Conservation (phyloP, 805 yeast species). For the Yarrowia alimentaria region DNA sequence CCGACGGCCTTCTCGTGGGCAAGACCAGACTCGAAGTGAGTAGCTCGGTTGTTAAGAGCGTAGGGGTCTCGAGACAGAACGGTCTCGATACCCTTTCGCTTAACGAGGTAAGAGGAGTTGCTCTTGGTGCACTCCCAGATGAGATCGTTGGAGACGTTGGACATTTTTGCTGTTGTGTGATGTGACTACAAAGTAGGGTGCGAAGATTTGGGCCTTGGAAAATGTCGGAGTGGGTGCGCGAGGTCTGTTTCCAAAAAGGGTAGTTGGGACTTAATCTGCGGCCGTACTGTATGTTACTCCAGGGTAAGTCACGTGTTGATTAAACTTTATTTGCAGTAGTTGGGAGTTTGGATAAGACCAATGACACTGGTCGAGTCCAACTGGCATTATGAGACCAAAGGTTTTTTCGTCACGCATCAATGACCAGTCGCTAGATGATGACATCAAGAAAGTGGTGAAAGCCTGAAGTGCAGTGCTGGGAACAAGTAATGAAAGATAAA, state of each 20-base stretch:
- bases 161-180: conserved; percentile 28
- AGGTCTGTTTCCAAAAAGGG: conserved; percentile 6
- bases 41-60: conserved; percentile 49
- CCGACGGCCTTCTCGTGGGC: conserved; percentile 52
- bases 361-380: no score
- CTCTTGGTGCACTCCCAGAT: conserved; percentile 53
- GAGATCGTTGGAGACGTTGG: conserved; percentile 42
- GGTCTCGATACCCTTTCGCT: conserved; percentile 44
- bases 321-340: no score
- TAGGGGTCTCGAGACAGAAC: conserved; percentile 52
- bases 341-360: no score
- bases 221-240: conserved; percentile 12
- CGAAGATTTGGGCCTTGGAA: conserved; percentile 23
- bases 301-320: conserved; percentile 20
- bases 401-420: no score
- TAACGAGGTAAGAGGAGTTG: conserved; percentile 49
- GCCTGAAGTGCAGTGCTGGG: no score
- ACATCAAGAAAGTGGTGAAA: no score
- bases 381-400: no score
- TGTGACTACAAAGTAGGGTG: conserved; percentile 22
- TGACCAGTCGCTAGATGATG: no score
- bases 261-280: conserved; percentile 4
- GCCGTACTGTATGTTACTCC: conserved; percentile 2
- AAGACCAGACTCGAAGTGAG: conserved; percentile 49
- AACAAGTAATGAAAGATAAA: no score